Conservation (phyloP, 1,284 basidiomycete genomes). For the Ceratobasidium sp. region DNA sequence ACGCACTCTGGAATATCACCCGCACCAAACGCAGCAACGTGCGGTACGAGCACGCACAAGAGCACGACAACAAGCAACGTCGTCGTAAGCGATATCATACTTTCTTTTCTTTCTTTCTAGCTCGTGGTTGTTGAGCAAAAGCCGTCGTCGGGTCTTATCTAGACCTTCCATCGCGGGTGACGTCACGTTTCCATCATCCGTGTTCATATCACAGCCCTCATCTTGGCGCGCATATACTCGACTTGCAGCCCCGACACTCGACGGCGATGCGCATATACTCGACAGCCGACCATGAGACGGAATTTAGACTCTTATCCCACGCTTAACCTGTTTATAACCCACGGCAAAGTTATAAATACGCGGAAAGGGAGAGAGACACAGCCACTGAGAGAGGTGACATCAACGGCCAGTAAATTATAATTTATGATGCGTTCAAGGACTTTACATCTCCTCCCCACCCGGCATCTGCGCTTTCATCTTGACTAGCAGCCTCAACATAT, state of each 20-base stretch:
- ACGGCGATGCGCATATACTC: not conserved
- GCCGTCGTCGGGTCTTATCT: not conserved
- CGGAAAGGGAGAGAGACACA: not conserved
- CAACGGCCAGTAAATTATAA: not conserved
- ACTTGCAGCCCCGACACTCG: not conserved
- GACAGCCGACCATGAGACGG: not conserved
- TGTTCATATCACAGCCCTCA: constrained; percentile 18
- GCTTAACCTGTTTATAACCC: not conserved
- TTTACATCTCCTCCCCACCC: constrained; percentile 16
- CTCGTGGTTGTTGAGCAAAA: constrained; percentile 17
- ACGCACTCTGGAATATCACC: constrained; percentile 44
- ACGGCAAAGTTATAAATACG: constrained; percentile 12
- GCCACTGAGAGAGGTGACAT: constrained; percentile 16
- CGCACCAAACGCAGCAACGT: constrained; percentile 46
- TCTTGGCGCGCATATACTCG: not conserved
- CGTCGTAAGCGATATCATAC: constrained; percentile 29
- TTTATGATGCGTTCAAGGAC: not conserved
- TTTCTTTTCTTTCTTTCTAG: not conserved
- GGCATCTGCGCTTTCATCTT: constrained; percentile 36
- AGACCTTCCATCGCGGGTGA: constrained; percentile 16
- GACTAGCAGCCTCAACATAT: constrained; percentile 46
- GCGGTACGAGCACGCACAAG: constrained; percentile 43
- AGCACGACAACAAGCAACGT: constrained; percentile 36
- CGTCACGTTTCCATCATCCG: constrained; percentile 28
- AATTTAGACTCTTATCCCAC: not conserved